A percentile compares a stretch with the other conserved stretches of the same genome.
These are phyloP conservation scores for Diaporthe vexans DNA, from an alignment of 2,329 filamentous ascomycete species.

Conservation along the genomic window DNA sequence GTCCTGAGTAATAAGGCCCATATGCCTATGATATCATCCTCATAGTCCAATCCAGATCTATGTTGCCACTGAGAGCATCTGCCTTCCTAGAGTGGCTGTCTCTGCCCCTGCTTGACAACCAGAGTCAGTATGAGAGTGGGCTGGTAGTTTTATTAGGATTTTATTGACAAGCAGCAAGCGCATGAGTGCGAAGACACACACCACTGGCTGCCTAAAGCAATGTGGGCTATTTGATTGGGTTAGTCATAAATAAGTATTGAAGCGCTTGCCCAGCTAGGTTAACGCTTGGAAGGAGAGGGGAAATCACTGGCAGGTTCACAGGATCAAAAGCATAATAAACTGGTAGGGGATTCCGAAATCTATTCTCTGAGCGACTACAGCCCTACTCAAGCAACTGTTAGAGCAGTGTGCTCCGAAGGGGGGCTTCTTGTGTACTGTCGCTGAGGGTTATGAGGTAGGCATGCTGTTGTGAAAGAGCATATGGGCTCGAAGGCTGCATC, in stretches of 20 bases:
- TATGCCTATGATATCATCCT: neutral
- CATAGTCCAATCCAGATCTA: too few relatives aligned
- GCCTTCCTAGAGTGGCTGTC: neutral
- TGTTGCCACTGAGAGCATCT: too few relatives aligned
- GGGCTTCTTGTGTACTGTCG: neutral
- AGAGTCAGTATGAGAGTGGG: neutral
- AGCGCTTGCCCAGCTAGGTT: neutral
- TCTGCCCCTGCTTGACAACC: too few relatives aligned
- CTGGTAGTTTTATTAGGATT: neutral
- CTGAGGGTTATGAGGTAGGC: neutral
- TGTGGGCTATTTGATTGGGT: too few relatives aligned
- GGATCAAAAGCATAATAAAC: neutral
- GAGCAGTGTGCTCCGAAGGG: neutral
- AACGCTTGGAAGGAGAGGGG: too few relatives aligned
- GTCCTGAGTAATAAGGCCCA: neutral
- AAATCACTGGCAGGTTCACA: neutral
- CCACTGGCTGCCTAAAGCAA: neutral
- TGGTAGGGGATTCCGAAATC: neutral
- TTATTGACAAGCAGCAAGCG: neutral
- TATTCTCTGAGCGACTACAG: conserved; percentile 14
- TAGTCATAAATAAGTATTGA: neutral
- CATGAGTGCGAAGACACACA: neutral
- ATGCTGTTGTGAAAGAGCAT: neutral
- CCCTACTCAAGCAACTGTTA: neutral
- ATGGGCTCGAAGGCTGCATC: conserved; percentile 5